These are phyloP conservation scores for Fusarium brachygibbosum DNA, from an alignment of 2,329 filamentous ascomycete genomes.

Conservation along the genomic window DNA sequence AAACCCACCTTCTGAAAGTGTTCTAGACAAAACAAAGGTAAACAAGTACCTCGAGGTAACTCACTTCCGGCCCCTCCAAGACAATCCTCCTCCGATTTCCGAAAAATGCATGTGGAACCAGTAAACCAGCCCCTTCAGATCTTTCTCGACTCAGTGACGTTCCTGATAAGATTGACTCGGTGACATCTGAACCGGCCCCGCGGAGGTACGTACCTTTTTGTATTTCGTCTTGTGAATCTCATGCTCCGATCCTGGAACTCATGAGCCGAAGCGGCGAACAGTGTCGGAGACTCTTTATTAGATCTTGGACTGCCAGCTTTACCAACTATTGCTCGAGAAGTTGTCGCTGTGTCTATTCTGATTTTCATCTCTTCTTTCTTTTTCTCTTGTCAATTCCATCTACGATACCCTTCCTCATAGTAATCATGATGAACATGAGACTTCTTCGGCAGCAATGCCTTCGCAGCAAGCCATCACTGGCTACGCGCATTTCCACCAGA, in stretches of 20 bases:
- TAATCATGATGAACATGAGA: slow-evolving; percentile 45
- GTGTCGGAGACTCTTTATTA: slow-evolving; percentile 37
- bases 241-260: slow-evolving; percentile 37
- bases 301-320: slow-evolving; percentile 22
- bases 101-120: slow-evolving; percentile 22
- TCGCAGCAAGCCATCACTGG: slow-evolving; percentile 43
- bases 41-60: slow-evolving; percentile 35
- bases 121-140: slow-evolving; percentile 14
- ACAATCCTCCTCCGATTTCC: slow-evolving; percentile 9
- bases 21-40: slow-evolving; percentile 16
- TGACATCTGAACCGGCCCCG: slow-evolving; percentile 20
- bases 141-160: slow-evolving; percentile 39
- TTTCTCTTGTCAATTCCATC: slow-evolving; percentile 6
- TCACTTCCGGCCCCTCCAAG: slow-evolving; percentile 27
- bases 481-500: slow-evolving; percentile 36
- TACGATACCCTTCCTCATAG: slow-evolving; percentile 11
- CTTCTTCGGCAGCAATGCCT: slow-evolving; percentile 46
- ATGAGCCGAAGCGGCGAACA: slow-evolving; percentile 38
- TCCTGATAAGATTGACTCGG: slow-evolving; percentile 38
- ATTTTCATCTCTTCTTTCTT: slow-evolving; percentile 1
- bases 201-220: slow-evolving; percentile 20
- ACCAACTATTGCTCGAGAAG: slow-evolving; percentile 1
- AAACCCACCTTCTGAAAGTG: slow-evolving; percentile 3
- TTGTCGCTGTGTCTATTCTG: background rate
- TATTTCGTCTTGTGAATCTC: slow-evolving; percentile 1